These are phyloP conservation scores for Ogataea zsoltii DNA, from an alignment of 805 yeast species.

Conservation along the genomic window DNA sequence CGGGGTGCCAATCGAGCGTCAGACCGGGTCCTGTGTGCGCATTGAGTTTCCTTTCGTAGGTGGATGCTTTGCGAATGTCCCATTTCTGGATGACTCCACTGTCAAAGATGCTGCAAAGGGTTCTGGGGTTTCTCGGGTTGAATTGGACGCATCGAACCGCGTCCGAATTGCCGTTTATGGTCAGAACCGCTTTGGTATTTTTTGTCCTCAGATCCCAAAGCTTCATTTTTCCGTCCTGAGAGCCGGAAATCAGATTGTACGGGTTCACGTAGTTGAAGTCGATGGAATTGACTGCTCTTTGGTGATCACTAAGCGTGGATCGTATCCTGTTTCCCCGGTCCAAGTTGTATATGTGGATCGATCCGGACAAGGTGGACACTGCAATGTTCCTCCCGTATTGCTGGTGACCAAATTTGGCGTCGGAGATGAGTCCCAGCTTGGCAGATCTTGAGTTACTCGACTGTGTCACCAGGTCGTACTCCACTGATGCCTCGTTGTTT, in stretches of 20 bases:
- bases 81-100: constrained; percentile 84
- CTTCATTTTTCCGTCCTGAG: constrained; percentile 78
- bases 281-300: constrained; percentile 47
- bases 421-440: constrained; percentile 42
- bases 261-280: constrained; percentile 42
- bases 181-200: constrained; percentile 46
- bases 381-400: constrained; percentile 41
- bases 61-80: constrained; percentile 72
- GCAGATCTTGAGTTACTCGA: constrained; percentile 32
- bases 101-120: constrained; percentile 81
- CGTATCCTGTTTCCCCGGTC: constrained; percentile 32
- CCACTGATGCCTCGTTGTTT: constrained; percentile 31
- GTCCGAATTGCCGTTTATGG: constrained; percentile 67
- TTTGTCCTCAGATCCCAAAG: constrained; percentile 68
- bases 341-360: constrained; percentile 38
- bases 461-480: constrained; percentile 37
- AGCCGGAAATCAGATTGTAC: constrained; percentile 55
- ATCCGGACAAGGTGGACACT: constrained; percentile 48
- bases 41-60: constrained; percentile 69
- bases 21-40: constrained; percentile 93
- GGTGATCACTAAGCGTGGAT: constrained; percentile 41
- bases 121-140: constrained; percentile 51
- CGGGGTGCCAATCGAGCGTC: constrained; percentile 86
- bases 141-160: constrained; percentile 60
- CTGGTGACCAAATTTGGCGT: constrained; percentile 44